Evolutionary conservation across 1,284 basidiomycete species (phyloP), one percentile per base, ranked within the genome.

Genomic region (Tylopilus sp.): DNA sequence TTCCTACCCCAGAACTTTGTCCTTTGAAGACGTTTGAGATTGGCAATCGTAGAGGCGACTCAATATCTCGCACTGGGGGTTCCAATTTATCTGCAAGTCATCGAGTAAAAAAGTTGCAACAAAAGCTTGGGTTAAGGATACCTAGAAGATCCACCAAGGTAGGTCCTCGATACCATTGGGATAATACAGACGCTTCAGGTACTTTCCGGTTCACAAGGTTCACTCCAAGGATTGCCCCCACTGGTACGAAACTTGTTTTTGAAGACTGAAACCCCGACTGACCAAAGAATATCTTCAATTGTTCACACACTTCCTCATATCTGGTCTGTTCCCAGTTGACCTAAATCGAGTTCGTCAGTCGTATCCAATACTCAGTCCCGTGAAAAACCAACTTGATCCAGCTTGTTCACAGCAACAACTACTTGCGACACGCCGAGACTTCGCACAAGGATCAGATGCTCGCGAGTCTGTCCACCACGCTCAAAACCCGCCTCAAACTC

Each of bases 401-500:
- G 77, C 74, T 99, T 99, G 76, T 99, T 99, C 58, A 99, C 79
- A 0, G 92, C 94, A 15, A 98, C 88, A 25, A 98, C 81, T 22
- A 98, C 83, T 69, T 98, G 94, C 47, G 87, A 84, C 10, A 98
- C 94, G n/a, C 97, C 96, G 5, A 99, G 78, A 71, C 93, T 96
- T 50, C 97, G 79, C 26, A 97, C 92, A 24, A 99, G 83, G 52
- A 97, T 76, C 5, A 98, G 80, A 72, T 99, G 96, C 70, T 99
- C 96, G 50, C 96, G 80, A n/a, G 95, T 99, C 75, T 99, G 96
- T 1, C 96, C 96, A 28, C 92, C 92, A 15, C 89, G 81, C 40
- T 94, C 88, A 63, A 99, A 99, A 1, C 96, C 96, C 22, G 93
- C 88, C 71, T 99, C 96, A 61, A 99, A 99, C 63, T 94, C 94